phyloP scores from a whole-genome alignment of 495 filamentous ascomycete species.

The Cryomyces minteri region DNA sequence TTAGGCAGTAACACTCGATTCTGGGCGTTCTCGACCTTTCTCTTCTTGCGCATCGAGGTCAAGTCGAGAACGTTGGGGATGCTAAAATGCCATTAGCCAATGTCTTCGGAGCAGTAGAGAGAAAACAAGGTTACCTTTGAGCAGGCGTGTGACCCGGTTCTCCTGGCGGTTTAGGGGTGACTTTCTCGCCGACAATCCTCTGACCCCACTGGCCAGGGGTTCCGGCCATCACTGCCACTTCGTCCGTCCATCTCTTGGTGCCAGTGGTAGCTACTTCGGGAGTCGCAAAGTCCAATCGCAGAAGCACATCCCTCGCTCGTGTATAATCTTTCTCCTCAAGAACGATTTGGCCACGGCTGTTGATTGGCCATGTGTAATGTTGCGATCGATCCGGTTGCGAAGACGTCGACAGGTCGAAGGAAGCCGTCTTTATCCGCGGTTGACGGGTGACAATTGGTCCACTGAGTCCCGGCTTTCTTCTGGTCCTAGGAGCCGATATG shows the following conservation, averaged over 20 bases:
- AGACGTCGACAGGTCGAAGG: conserved; percentile 15
- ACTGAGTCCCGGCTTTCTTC: conserved; percentile 12
- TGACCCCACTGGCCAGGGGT: conserved; percentile 33
- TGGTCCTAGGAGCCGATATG: too few species aligned
- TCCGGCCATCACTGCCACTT: conserved; percentile 33
- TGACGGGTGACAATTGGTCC: conserved; percentile 33
- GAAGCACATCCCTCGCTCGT: conserved; percentile 53
- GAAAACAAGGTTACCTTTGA: neutral
- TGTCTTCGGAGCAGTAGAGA: neutral
- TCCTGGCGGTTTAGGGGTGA: neutral
- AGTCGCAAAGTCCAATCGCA: conserved; percentile 58
- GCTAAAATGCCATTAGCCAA: neutral
- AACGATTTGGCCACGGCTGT: conserved; percentile 49
- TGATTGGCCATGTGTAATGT: conserved; percentile 50
- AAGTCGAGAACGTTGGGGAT: neutral
- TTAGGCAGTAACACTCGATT: neutral
- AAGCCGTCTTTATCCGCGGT: conserved; percentile 32
- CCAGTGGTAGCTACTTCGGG: conserved; percentile 37
- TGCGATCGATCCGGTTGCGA: conserved; percentile 28
- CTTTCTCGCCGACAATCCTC: conserved; percentile 29
- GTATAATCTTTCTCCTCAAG: conserved; percentile 59
- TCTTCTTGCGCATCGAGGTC: conserved; percentile 7
- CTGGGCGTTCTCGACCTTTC: conserved; percentile 2
- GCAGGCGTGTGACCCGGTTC: neutral
- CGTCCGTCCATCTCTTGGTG: conserved; percentile 54